A percentile compares a stretch with the other conserved stretches of the same genome.
These are phyloP conservation scores for Xylariales sp. DNA, from an alignment of 2,329 filamentous ascomycete species.

Conservation along the genomic window DNA sequence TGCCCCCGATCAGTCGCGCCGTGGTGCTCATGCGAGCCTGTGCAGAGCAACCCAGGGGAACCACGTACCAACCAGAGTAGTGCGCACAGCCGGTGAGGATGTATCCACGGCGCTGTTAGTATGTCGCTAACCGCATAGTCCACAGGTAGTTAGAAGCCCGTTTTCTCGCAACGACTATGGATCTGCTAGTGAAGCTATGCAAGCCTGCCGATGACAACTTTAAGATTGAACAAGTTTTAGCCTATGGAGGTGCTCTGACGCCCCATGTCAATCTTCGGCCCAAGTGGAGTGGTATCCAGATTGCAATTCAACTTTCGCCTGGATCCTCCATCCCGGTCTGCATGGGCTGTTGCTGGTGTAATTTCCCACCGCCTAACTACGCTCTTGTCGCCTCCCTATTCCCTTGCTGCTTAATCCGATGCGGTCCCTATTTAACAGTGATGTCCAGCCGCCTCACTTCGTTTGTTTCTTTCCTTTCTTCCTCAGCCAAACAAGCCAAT, in stretches of 20 bases:
- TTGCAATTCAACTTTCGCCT: not conserved
- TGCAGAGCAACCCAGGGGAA: too few species aligned
- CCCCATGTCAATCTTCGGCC: not conserved
- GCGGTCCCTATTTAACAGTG: constrained; percentile 41
- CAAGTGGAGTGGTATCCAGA: too few species aligned
- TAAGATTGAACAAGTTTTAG: not conserved
- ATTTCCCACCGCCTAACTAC: constrained; percentile 21
- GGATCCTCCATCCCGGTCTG: not conserved
- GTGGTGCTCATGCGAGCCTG: too few species aligned
- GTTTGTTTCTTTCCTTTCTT: constrained; percentile 23
- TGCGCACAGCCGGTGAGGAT: too few species aligned
- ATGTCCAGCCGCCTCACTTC: constrained; percentile 26
- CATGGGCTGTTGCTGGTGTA: constrained; percentile 9
- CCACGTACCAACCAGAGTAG: too few species aligned
- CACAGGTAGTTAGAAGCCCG: too few species aligned
- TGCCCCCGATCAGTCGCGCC: too few species aligned
- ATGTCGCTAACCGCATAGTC: too few species aligned
- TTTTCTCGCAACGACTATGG: too few species aligned
- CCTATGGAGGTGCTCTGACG: not conserved
- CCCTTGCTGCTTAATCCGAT: constrained; percentile 22
- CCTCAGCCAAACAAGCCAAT: constrained; percentile 41
- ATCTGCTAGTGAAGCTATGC: too few species aligned
- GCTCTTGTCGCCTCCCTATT: too few species aligned
- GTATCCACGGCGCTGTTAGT: too few species aligned
- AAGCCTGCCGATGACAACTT: constrained; percentile 8